phyloP scores from a whole-genome alignment of 2,329 filamentous ascomycete species.

The Albophoma yamanashiensis region DNA sequence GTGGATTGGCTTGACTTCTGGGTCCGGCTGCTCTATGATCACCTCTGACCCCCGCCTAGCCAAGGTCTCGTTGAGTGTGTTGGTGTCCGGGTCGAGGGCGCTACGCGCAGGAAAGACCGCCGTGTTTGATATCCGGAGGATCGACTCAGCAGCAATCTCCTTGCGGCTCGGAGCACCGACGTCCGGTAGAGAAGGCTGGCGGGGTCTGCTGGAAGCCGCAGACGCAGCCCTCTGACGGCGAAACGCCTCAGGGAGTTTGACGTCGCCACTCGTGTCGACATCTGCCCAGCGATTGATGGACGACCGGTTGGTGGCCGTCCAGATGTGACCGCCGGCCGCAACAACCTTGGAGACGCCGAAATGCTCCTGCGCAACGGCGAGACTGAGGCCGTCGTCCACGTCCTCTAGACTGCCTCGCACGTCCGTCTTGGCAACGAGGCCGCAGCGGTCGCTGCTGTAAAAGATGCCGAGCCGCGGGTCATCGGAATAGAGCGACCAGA shows the following conservation, averaged over 20 bases:
- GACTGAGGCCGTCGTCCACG: constrained; percentile 77
- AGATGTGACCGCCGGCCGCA: constrained; percentile 65
- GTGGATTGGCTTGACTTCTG: constrained; percentile 48
- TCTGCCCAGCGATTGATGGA: constrained; percentile 90
- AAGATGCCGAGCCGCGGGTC: constrained; percentile 80
- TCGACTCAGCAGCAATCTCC: constrained; percentile 65
- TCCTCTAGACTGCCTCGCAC: constrained; percentile 55
- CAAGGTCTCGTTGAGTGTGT: constrained; percentile 33
- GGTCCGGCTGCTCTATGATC: constrained; percentile 15
- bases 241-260: constrained; percentile 51
- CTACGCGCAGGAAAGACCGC: constrained; percentile 58
- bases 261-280: constrained; percentile 65
- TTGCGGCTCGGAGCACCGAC: constrained; percentile 33
- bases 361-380: constrained; percentile 88
- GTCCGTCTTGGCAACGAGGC: constrained; percentile 93
- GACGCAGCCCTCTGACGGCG: constrained; percentile 36
- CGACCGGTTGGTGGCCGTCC: constrained; percentile 82
- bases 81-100: constrained; percentile 42
- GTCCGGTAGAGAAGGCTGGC: constrained; percentile 20
- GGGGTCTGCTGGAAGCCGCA: constrained; percentile 26
- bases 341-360: constrained; percentile 64
- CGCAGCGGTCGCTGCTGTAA: constrained; percentile 88
- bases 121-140: constrained; percentile 76
- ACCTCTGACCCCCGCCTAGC: constrained; percentile 27
- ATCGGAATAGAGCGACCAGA: constrained; percentile 91